Conservation (phyloP, 2,329 filamentous ascomycete genomes). For the Fusarium sulawesiense region DNA sequence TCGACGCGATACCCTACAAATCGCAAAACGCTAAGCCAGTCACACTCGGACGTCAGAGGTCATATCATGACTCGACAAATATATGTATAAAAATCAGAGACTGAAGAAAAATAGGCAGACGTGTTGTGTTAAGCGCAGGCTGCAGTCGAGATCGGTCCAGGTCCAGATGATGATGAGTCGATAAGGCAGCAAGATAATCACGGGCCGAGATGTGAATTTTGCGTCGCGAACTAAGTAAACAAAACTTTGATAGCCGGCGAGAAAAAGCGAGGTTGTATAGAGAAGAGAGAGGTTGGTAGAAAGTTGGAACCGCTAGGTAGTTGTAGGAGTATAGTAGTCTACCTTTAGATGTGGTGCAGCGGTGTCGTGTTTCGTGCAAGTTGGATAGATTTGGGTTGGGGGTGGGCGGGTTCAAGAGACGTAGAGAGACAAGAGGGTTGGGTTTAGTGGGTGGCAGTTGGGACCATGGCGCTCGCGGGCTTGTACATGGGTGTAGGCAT, state of each 20-base stretch:
- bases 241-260: conserved; percentile 1
- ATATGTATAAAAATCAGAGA: conserved; percentile 25
- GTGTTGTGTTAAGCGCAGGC: conserved; percentile 26
- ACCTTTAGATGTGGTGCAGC: conserved; percentile 18
- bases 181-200: conserved; percentile 35
- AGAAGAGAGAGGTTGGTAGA: conserved; percentile 17
- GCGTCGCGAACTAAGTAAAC: conserved; percentile 16
- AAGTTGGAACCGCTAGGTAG: conserved; percentile 32
- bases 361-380: conserved; percentile 34
- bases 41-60: conserved; percentile 42
- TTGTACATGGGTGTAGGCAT: conserved; percentile 11
- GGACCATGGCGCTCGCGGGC: conserved; percentile 42
- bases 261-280: conserved; percentile 8
- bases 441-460: conserved; percentile 40
- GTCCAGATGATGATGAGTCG: conserved; percentile 22
- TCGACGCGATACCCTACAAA: conserved; percentile 42
- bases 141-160: conserved; percentile 21
- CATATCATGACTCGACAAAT: conserved; percentile 48
- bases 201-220: conserved; percentile 11
- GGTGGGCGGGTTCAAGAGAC: conserved; percentile 38
- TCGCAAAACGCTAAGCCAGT: conserved; percentile 45
- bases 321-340: conserved; percentile 26
- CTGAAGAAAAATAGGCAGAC: conserved; percentile 37
- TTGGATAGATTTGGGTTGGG: conserved; percentile 28
- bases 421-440: conserved; percentile 26